phyloP scores from a whole-genome alignment of 108 stramenopile genomes.

The Fragilaria radians region DNA sequence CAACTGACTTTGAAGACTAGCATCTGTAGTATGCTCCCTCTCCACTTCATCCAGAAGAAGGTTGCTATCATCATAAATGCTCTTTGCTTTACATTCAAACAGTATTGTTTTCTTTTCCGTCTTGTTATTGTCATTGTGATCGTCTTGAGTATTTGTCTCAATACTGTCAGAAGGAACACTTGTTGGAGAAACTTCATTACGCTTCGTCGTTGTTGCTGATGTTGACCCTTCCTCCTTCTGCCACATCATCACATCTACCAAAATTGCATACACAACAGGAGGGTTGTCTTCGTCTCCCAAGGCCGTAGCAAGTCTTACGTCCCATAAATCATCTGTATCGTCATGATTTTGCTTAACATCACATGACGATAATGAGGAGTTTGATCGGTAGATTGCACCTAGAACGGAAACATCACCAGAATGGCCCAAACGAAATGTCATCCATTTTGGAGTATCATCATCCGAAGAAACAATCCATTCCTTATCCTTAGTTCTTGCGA shows the following conservation, averaged over 20 bases:
- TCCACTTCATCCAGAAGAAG: no score
- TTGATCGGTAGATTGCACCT: conserved; percentile 20
- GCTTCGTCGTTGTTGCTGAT: not conserved
- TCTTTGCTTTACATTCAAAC: no score
- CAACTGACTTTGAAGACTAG: conserved; percentile 4
- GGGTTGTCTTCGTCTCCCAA: conserved; percentile 36
- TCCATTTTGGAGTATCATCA: conserved; percentile 3
- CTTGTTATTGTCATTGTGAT: no score
- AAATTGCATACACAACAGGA: conserved; percentile 22
- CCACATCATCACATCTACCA: conserved; percentile 14
- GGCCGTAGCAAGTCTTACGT: conserved; percentile 32
- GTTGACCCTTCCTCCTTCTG: not conserved
- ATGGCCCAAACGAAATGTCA: conserved; percentile 36
- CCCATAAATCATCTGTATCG: conserved; percentile 12
- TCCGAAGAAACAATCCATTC: not conserved
- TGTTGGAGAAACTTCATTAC: no score
- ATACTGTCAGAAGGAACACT: no score
- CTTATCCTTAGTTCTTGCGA: not conserved
- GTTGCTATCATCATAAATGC: no score
- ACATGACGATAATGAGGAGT: not conserved
- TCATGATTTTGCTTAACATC: not conserved
- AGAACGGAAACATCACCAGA: conserved; percentile 35
- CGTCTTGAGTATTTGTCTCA: no score
- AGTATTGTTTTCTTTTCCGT: no score
- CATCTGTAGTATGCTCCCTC: not conserved